Evolutionary conservation across 306 rosid species (phyloP).

Genomic region (Vigna nakashimae): DNA sequence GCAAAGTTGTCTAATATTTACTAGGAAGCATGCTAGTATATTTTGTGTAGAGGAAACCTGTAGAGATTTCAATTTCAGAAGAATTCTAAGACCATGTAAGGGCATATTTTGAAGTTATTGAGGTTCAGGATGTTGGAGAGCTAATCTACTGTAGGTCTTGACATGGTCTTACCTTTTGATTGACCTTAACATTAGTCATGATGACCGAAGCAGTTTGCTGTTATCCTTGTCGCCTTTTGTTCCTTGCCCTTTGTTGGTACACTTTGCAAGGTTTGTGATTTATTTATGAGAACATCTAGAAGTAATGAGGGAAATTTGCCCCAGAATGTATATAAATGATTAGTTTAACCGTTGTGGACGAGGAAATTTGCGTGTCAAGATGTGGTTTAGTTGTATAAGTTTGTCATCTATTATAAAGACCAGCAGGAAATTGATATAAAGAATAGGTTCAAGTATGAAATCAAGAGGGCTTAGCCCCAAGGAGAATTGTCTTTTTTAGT

Average conservation of each 20-base stretch:
- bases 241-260: neutral
- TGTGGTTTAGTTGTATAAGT: slow-evolving; percentile 22
- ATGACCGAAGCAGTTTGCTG: neutral
- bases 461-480: slow-evolving; percentile 12
- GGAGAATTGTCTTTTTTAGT: slow-evolving; percentile 16
- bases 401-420: slow-evolving; percentile 27
- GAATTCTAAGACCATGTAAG: neutral
- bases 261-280: neutral
- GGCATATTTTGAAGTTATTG: neutral
- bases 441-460: neutral
- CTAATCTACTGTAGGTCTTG: neutral
- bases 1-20: slow-evolving; percentile 18
- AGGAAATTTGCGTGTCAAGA: neutral
- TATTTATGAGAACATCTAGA: neutral
- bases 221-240: neutral
- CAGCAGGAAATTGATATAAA: slow-evolving; percentile 4
- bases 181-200: neutral
- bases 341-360: slow-evolving; percentile 5
- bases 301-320: neutral
- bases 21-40: slow-evolving; percentile 1
- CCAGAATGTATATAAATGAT: neutral
- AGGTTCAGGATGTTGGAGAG: slow-evolving; percentile 15
- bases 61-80: neutral
- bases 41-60: slow-evolving; percentile 14
- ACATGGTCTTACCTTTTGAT: slow-evolving; percentile 20